Base-by-base conservation (phyloP, 306 rosid genomes). In the Casuarina equisetifolia region DNA sequence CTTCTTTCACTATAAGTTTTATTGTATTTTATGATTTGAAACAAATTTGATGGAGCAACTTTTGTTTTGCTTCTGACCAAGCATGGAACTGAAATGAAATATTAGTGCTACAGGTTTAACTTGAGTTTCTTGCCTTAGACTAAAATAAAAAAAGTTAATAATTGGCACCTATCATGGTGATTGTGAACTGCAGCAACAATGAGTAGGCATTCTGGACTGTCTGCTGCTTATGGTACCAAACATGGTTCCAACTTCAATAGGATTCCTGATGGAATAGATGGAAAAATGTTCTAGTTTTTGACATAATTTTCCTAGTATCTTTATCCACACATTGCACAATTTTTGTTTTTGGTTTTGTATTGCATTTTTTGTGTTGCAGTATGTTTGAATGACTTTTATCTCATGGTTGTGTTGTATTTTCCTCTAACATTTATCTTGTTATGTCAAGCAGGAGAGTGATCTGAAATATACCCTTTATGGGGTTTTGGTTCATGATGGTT, bases 401-500 rank as follows among this genome's bases (percentile, higher is more conserved):
- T 51, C 50, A 44, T 49, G 70, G 64, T 81, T 40, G 3, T 74
- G 45, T 36, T 38, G 46, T 49, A 57, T 71, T 58, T 9, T 58
- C 78, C 32, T 39, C 49, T 20, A 49, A 61, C 55, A 73, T 43
- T 40, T 69, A 43, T 12, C 74, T 82, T 78, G 62, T 81, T 61
- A 17, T 53, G 36, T 46, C 72, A 59, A 58, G 68, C 89, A 90
- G 96, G 98, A 90, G 40, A 93, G 92, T 55, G 96, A 90, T 68
- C 69, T 92, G 80, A 93, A 85, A 70, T 96, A 96, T 81, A 91
- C 99, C n/a, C 91, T 96, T 50, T 96, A 92, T 72, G 99, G 99
- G 74, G 98, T 96, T 79, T 78, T 96, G 68, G 99, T 96, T 74
- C 99, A 96, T 74, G 80, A 87, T 74, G 99, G 99, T 82, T 84